Conservation (phyloP, 257 asterid species). For the Solanum ossicruentum region DNA sequence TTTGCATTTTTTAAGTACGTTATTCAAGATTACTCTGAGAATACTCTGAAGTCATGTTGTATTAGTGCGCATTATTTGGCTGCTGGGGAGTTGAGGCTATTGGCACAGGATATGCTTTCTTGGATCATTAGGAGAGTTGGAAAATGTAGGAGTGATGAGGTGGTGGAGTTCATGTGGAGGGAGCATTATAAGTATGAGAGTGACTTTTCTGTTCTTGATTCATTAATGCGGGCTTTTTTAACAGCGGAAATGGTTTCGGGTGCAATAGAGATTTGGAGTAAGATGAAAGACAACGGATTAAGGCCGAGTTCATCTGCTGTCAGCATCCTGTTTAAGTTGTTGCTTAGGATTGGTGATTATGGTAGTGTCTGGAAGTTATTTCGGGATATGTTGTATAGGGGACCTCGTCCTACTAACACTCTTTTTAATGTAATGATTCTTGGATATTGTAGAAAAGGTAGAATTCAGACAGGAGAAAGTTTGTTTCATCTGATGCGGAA, state of each 20-base stretch:
- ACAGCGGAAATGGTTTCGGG: constrained; percentile 45
- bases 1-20: constrained; percentile 68
- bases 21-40: constrained; percentile 36
- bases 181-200: constrained; percentile 19
- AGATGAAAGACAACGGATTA: constrained; percentile 57
- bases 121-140: constrained; percentile 61
- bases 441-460: constrained; percentile 74
- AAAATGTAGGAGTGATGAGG: constrained; percentile 43
- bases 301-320: constrained; percentile 59
- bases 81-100: constrained; percentile 31
- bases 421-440: constrained; percentile 59
- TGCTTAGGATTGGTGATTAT: constrained; percentile 59
- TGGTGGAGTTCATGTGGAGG: constrained; percentile 44
- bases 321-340: constrained; percentile 40
- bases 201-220: constrained; percentile 56
- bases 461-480: constrained; percentile 50
- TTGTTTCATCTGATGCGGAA: constrained; percentile 58
- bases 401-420: constrained; percentile 51
- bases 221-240: constrained; percentile 72
- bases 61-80: constrained; percentile 43
- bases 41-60: constrained; percentile 34
- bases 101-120: constrained; percentile 67
- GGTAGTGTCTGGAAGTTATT: constrained; percentile 72
- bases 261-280: constrained; percentile 52
- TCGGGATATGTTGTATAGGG: constrained; percentile 49